phyloP scores from a whole-genome alignment of 2,329 filamentous ascomycete genomes.

The Eurotiales sp. region DNA sequence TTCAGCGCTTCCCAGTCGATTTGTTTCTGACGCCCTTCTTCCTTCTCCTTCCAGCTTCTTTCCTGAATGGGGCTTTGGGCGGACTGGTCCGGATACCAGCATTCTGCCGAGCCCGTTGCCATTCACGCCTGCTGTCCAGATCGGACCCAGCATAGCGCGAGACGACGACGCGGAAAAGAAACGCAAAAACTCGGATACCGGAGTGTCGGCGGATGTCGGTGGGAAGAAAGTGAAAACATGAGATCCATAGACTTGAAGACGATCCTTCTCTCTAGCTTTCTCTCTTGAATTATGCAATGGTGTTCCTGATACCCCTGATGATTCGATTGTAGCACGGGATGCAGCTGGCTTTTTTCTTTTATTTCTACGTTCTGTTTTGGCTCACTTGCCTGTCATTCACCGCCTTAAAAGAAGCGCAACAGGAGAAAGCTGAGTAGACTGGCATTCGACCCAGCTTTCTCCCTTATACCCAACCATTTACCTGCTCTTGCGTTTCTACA shows the following conservation, averaged over 20 bases:
- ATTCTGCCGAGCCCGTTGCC: slow-evolving; percentile 89
- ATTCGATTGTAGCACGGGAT: background rate
- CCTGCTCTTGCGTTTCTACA: no score
- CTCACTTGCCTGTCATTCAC: background rate
- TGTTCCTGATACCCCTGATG: background rate
- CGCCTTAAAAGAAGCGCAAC: background rate
- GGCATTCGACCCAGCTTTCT: background rate
- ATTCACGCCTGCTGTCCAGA: slow-evolving; percentile 67
- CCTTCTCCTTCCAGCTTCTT: slow-evolving; percentile 93
- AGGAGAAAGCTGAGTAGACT: background rate
- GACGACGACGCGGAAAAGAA: slow-evolving; percentile 45
- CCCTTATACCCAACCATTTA: background rate
- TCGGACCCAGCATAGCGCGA: slow-evolving; percentile 37
- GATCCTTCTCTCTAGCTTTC: background rate
- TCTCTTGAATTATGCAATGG: background rate
- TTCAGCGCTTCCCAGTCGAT: slow-evolving; percentile 88
- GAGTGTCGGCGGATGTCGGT: slow-evolving; percentile 27
- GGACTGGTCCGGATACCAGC: slow-evolving; percentile 65
- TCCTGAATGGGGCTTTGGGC: slow-evolving; percentile 76
- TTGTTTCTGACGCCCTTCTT: slow-evolving; percentile 80
- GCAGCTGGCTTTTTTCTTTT: background rate
- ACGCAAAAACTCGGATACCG: slow-evolving; percentile 41
- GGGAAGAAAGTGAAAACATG: slow-evolving; percentile 40
- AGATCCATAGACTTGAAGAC: background rate
- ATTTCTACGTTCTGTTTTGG: background rate